These are phyloP conservation scores for Amauroascus niger DNA, from an alignment of 2,329 filamentous ascomycete species.

Conservation along the genomic window DNA sequence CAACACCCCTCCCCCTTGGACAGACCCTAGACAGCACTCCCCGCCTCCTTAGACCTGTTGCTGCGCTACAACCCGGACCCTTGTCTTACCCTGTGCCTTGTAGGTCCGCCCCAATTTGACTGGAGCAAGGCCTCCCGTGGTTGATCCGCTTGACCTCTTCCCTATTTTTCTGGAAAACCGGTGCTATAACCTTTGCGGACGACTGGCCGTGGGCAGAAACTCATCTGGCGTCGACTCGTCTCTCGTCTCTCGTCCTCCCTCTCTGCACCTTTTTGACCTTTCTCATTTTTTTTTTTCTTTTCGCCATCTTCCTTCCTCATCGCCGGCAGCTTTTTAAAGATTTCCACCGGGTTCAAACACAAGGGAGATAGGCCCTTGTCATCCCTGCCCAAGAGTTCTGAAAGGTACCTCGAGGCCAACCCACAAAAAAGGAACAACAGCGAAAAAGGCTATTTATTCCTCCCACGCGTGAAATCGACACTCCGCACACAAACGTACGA, in stretches of 20 bases:
- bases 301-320: background rate
- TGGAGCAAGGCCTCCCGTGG: background rate
- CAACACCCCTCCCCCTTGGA: background rate
- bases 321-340: background rate
- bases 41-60: background rate
- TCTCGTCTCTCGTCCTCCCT: background rate
- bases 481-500: background rate
- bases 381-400: background rate
- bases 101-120: background rate
- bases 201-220: background rate
- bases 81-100: slow-evolving; percentile 5
- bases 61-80: slow-evolving; percentile 1
- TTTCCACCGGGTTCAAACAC: background rate
- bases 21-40: background rate
- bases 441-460: background rate
- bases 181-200: background rate
- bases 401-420: background rate
- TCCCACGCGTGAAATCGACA: slow-evolving; percentile 4
- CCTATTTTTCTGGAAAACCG: background rate
- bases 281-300: background rate
- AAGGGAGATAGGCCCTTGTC: background rate
- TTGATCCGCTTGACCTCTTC: background rate
- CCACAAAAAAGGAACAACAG: slow-evolving; percentile 4
- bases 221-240: background rate
- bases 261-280: background rate